phyloP scores from a whole-genome alignment of 257 asterid genomes.

The Apocynum venetum region DNA sequence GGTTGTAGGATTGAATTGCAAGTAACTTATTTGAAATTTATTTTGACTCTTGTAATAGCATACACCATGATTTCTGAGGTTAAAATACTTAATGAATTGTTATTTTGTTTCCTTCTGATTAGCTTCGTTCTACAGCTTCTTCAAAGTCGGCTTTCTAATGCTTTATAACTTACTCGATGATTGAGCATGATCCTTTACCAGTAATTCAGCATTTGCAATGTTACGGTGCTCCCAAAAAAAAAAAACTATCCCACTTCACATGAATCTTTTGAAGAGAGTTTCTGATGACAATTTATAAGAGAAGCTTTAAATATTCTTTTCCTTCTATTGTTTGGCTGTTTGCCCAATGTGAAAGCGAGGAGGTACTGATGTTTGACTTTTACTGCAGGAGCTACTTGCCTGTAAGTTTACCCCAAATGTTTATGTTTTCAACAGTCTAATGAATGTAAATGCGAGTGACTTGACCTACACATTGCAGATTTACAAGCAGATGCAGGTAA shows the following conservation, averaged over 20 bases:
- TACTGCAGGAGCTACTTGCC: slow-evolving; percentile 65
- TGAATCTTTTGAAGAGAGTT: background rate
- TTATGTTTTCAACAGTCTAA: slow-evolving; percentile 84
- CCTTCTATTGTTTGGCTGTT: background rate
- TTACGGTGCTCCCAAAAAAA: background rate
- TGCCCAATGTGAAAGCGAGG: background rate
- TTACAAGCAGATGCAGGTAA: slow-evolving; percentile 79
- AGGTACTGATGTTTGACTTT: slow-evolving; percentile 25
- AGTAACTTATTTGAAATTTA: background rate
- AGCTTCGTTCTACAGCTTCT: background rate
- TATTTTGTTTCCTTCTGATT: background rate
- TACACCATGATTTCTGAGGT: background rate
- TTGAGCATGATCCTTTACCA: background rate
- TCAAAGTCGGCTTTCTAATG: background rate
- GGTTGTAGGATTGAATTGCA: background rate
- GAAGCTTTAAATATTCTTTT: background rate
- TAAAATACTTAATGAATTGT: background rate
- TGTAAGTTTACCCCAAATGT: slow-evolving; percentile 56
- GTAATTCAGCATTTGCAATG: background rate
- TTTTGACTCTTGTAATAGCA: background rate
- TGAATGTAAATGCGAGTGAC: slow-evolving; percentile 89
- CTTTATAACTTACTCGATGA: background rate
- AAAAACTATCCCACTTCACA: too few relatives aligned
- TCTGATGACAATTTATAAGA: background rate
- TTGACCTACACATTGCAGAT: slow-evolving; percentile 61